Conservation (phyloP, 78 protist genomes). For the Salpingoeca rosetta region DNA sequence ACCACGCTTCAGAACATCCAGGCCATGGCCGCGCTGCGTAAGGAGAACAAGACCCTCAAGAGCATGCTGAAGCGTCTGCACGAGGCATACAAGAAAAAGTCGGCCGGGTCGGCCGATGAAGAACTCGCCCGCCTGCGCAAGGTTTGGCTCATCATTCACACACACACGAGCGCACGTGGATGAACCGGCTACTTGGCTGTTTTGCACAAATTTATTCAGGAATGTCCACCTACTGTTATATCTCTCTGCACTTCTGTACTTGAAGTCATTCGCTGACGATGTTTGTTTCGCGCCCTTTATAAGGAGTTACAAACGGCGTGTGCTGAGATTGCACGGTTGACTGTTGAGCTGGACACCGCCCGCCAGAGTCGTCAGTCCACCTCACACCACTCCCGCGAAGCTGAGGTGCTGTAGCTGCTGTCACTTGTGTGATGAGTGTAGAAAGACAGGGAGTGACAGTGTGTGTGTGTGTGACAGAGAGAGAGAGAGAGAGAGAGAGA, state of each 20-base stretch:
- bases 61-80: neutral
- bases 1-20: neutral
- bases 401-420: no score
- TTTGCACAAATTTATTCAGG: neutral
- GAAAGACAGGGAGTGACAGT: no score
- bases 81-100: neutral
- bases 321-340: neutral
- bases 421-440: no score
- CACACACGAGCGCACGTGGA: neutral
- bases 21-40: neutral
- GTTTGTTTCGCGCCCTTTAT: neutral
- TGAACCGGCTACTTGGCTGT: neutral
- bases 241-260: neutral
- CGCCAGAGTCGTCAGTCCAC: neutral
- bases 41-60: neutral
- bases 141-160: neutral
- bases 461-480: no score
- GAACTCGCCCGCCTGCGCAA: neutral
- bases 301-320: neutral
- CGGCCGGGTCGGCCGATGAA: neutral
- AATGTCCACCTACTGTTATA: neutral
- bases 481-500: no score
- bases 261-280: neutral
- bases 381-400: neutral
- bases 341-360: neutral